These are phyloP conservation scores for Neurospora sp. DNA, from an alignment of 495 filamentous ascomycete species.

Conservation along the genomic window DNA sequence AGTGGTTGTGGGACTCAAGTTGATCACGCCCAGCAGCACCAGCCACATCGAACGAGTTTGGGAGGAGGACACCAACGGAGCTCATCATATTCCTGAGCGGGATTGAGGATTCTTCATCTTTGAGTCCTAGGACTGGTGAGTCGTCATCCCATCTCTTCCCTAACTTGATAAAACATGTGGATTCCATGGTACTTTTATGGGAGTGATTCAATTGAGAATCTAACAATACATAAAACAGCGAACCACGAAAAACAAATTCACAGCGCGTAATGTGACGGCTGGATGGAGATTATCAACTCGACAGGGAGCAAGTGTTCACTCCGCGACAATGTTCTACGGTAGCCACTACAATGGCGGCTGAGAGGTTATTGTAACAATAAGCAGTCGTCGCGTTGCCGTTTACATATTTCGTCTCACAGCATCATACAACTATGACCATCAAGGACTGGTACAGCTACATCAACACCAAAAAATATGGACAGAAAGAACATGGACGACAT, in stretches of 20 bases:
- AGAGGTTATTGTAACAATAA: neutral
- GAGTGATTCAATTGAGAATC: neutral
- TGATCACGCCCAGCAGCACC: neutral
- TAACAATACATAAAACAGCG: neutral
- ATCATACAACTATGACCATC: neutral
- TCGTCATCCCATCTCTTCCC: neutral
- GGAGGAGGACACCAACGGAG: neutral
- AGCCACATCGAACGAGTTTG: neutral
- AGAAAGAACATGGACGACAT: neutral
- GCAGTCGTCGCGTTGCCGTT: neutral
- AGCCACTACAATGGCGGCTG: neutral
- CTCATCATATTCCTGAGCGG: neutral
- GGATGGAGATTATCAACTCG: neutral
- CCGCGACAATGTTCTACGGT: neutral
- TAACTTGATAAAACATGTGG: neutral
- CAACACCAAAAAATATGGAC: neutral
- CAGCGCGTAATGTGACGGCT: neutral
- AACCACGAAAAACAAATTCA: neutral
- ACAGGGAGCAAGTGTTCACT: neutral
- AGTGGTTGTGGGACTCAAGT: neutral
- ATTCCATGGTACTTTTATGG: neutral
- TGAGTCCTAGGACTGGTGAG: neutral
- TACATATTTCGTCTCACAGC: neutral
- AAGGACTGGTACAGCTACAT: neutral
- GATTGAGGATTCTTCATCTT: neutral